phyloP scores from a whole-genome alignment of 1,284 basidiomycete genomes.

The Amylostereum areolatum region DNA sequence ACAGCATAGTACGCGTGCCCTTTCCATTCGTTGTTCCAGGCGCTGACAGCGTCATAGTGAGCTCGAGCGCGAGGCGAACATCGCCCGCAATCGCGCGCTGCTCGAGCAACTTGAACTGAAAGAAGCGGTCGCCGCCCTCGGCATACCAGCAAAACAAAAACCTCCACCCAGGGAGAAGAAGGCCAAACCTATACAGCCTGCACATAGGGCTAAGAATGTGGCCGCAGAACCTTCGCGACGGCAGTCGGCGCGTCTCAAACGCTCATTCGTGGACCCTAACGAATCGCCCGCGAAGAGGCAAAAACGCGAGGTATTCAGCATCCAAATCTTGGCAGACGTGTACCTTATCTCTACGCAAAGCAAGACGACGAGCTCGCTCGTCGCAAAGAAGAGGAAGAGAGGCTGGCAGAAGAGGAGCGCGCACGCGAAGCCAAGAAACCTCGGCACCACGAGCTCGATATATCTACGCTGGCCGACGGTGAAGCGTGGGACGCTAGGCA shows the following conservation, averaged over 20 bases:
- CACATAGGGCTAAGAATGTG: conserved; percentile 47
- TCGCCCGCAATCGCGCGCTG: conserved; percentile 69
- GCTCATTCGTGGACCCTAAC: conserved; percentile 39
- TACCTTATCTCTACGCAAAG: conserved; percentile 18
- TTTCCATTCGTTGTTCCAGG: too few species aligned
- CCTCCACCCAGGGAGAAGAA: conserved; percentile 23
- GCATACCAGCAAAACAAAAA: conserved; percentile 23
- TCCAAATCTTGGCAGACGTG: not conserved
- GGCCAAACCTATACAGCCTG: conserved; percentile 59
- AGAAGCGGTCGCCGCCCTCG: conserved; percentile 46
- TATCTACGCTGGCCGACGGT: conserved; percentile 36
- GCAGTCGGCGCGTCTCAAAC: conserved; percentile 57
- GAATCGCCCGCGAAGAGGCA: conserved; percentile 59
- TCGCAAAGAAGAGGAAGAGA: conserved; percentile 50
- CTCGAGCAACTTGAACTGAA: conserved; percentile 65
- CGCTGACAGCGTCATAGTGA: conserved; percentile 38
- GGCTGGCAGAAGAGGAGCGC: conserved; percentile 53
- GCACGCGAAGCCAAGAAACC: conserved; percentile 58
- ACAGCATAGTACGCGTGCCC: too few species aligned
- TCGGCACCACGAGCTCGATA: conserved; percentile 57
- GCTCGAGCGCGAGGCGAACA: conserved; percentile 68
- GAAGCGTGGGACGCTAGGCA: conserved; percentile 44
- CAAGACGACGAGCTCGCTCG: conserved; percentile 42
- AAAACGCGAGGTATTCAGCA: conserved; percentile 51
- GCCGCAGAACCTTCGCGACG: conserved; percentile 44